Evolutionary conservation across 1,139 yeast species (phyloP).

Genomic region (Protomyces lactucae-debilis): DNA sequence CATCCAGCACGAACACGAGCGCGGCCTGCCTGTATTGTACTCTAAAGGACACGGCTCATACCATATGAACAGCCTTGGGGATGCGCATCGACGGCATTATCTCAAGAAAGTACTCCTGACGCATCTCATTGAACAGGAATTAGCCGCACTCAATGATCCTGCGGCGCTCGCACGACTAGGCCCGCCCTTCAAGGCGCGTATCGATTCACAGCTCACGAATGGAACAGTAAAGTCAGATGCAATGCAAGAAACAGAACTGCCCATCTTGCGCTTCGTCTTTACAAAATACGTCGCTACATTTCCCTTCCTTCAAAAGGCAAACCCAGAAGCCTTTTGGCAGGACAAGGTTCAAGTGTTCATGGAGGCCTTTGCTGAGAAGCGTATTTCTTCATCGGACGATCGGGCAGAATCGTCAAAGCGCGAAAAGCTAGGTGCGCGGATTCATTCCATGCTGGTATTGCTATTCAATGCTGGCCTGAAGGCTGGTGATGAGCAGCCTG

Average conservation of each 20-base stretch:
- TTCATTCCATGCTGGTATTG: slow-evolving; percentile 58
- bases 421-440: slow-evolving; percentile 54
- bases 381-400: slow-evolving; percentile 65
- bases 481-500: slow-evolving; percentile 40
- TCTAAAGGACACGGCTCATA: background rate
- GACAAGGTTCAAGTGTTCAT: slow-evolving; percentile 71
- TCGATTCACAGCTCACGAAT: slow-evolving; percentile 22
- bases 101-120: slow-evolving; percentile 72
- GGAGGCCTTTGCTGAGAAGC: slow-evolving; percentile 67
- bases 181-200: slow-evolving; percentile 54
- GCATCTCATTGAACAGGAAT: slow-evolving; percentile 57
- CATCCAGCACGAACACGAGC: too few relatives aligned
- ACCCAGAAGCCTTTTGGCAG: slow-evolving; percentile 65
- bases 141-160: slow-evolving; percentile 53
- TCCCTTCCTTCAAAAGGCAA: slow-evolving; percentile 62
- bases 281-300: slow-evolving; percentile 57
- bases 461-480: slow-evolving; percentile 72
- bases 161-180: slow-evolving; percentile 64
- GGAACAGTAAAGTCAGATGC: slow-evolving; percentile 8
- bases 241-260: slow-evolving; percentile 45
- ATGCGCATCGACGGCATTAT: slow-evolving; percentile 65
- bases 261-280: slow-evolving; percentile 64
- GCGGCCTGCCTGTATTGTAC: too few relatives aligned
- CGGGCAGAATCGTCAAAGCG: slow-evolving; percentile 70
- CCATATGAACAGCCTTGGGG: slow-evolving; percentile 36